A percentile compares a stretch with the other conserved stretches of the same genome.
Evolutionary conservation across 495 filamentous ascomycete genomes (phyloP).

Genomic region (Sporormia fimetaria): DNA sequence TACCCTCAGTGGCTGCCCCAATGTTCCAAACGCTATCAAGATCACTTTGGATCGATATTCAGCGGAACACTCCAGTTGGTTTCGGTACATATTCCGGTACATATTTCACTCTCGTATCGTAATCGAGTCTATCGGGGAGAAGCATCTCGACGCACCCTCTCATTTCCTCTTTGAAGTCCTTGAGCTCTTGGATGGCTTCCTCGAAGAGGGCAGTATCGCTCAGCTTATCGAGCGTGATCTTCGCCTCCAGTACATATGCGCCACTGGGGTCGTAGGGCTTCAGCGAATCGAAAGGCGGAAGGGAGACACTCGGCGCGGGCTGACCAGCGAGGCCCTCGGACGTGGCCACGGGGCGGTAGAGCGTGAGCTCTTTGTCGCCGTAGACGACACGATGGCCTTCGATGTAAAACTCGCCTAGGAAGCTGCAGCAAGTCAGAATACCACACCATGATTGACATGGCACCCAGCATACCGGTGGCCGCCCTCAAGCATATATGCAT

Average conservation of each 20-base stretch:
- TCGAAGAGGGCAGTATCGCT: slow-evolving; percentile 36
- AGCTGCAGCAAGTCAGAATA: slow-evolving; percentile 28
- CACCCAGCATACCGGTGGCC: slow-evolving; percentile 34
- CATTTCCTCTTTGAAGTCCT: slow-evolving; percentile 48
- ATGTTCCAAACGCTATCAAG: no score
- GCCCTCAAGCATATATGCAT: slow-evolving; percentile 33
- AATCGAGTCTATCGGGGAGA: slow-evolving; percentile 48
- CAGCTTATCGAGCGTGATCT: slow-evolving; percentile 33
- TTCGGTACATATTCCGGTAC: not conserved
- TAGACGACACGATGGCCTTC: slow-evolving; percentile 36
- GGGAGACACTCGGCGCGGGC: slow-evolving; percentile 33
- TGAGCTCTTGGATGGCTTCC: slow-evolving; percentile 46
- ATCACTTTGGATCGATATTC: no score
- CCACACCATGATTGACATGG: not conserved
- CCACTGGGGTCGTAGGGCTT: slow-evolving; percentile 30
- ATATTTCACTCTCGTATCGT: slow-evolving; percentile 51
- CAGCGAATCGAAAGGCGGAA: slow-evolving; percentile 32
- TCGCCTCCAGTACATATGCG: slow-evolving; percentile 34
- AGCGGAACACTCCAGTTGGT: no score
- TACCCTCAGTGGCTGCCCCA: no score
- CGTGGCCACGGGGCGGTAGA: slow-evolving; percentile 29
- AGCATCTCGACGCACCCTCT: slow-evolving; percentile 55
- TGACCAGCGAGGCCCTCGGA: slow-evolving; percentile 10
- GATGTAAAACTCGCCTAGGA: slow-evolving; percentile 34
- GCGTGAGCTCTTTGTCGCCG: slow-evolving; percentile 35